Base-by-base conservation (phyloP, 768 basidiomycete species). In the Podaxis sp. region DNA sequence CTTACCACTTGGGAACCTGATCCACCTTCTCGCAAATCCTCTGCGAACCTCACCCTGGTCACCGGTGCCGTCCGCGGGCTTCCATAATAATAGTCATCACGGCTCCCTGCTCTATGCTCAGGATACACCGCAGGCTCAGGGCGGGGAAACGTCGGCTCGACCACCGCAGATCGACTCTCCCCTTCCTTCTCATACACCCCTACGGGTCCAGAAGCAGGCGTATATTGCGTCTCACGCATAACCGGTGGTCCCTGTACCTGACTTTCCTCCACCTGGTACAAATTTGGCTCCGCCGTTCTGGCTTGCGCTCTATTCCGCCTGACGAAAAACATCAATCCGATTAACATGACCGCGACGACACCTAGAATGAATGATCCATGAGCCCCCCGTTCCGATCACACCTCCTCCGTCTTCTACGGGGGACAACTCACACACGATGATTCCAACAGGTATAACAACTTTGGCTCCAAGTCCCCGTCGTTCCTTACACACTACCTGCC, bases 221-320 rank as follows among this genome's bases (percentile, higher is more conserved):
- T 64, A 30, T 73, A 75, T 33, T 71, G 67, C 36, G 74, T 72
- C 3, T 65, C 72, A 22, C 71, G 68, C 28, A 74, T 71, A 24
- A 70, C 69, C 0, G 70, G 70, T 8, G 73, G 74, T 4, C 74
- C 74, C 19, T 70, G 63, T 15, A 74, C 68, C 61, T 75, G 73
- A 46, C 67, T 71, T n/a, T 71, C 73, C 57, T 75, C 74, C 1
- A 75, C 67, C 40, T 72, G 69, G 48, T 70, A 70, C 61, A 36
- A 13, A 19, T 71, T 70, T 44, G 60, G 61, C 40, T 70, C 68
- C 26, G 63, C 56, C 8, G 56, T 58, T 15, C 64, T 64, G 13
- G 69, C 65, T 36, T 56, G 64, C 33, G 66, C 66, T 52, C 71
- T 66, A 52, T 66, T 68, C n/a, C 61, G 58, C 24, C 65, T 48